Evolutionary conservation across 75 land plant species (phyloP).

Genomic region (Adiantum capillusveneris): DNA sequence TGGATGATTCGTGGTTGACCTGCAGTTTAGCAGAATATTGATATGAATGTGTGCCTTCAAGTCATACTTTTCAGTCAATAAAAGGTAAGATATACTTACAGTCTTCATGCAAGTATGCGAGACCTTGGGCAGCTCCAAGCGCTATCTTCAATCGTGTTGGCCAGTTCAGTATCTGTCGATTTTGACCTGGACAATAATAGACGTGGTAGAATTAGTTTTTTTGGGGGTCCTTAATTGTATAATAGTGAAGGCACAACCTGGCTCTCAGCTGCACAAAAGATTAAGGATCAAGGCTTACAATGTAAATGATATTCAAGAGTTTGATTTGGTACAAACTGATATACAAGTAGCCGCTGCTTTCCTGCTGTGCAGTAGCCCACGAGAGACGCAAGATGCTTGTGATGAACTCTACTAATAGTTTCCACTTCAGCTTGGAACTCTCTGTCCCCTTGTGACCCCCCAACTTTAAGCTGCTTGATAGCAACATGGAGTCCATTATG

Average conservation of each 20-base stretch:
- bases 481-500: slow-evolving; percentile 21
- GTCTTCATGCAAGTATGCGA: slow-evolving; percentile 45
- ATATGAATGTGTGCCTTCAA: too few species aligned
- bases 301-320: slow-evolving; percentile 53
- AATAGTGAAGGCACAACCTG: background rate
- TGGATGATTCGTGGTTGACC: slow-evolving; percentile 41
- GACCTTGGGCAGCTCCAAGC: slow-evolving; percentile 46
- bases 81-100: background rate
- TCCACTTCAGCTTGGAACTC: slow-evolving; percentile 33
- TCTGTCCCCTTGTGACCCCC: slow-evolving; percentile 25
- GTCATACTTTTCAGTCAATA: too few species aligned
- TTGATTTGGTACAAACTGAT: slow-evolving; percentile 60
- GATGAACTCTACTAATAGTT: slow-evolving; percentile 25
- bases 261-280: background rate
- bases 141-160: slow-evolving; percentile 40
- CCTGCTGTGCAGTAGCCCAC: slow-evolving; percentile 18
- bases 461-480: slow-evolving; percentile 23
- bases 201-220: background rate
- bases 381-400: slow-evolving; percentile 18
- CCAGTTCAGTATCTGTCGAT: slow-evolving; percentile 26
- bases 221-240: background rate
- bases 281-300: slow-evolving; percentile 22
- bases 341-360: slow-evolving; percentile 44
- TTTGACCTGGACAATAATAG: background rate
- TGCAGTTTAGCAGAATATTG: too few species aligned